These are phyloP conservation scores for Scedosporium minutisporum DNA, from an alignment of 2,329 filamentous ascomycete genomes.

Conservation along the genomic window DNA sequence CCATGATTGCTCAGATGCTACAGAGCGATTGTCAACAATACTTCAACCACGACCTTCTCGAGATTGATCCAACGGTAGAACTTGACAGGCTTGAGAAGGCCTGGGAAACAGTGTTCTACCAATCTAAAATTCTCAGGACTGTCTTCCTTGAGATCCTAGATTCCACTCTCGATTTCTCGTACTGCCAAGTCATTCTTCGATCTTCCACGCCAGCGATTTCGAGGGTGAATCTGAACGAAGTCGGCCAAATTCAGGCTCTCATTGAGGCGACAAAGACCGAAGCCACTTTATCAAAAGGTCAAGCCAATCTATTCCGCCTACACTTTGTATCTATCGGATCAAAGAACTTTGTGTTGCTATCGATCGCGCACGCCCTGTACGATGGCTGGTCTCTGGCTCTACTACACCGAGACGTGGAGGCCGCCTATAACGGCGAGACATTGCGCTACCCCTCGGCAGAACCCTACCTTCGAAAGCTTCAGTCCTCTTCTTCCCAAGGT, in stretches of 20 bases:
- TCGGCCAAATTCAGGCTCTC: conserved; percentile 24
- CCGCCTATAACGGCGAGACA: conserved; percentile 46
- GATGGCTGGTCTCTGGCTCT: conserved; percentile 77
- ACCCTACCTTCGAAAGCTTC: conserved; percentile 31
- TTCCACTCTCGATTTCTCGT: conserved; percentile 39
- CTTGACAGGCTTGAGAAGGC: conserved; percentile 46
- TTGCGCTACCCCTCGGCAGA: conserved; percentile 37
- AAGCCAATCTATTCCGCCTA: conserved; percentile 38
- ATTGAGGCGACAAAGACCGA: conserved; percentile 25
- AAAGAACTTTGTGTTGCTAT: conserved; percentile 46
- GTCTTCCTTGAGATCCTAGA: conserved; percentile 59
- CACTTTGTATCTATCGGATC: conserved; percentile 25
- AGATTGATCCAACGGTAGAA: conserved; percentile 46
- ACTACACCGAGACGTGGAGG: conserved; percentile 59
- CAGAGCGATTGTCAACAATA: conserved; percentile 66
- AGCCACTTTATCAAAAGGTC: conserved; percentile 27
- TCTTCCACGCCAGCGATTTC: conserved; percentile 12
- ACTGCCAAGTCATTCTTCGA: conserved; percentile 38
- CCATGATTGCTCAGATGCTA: conserved; percentile 75
- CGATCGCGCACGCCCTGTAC: conserved; percentile 78
- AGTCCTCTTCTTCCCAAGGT: background rate
- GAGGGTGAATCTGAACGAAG: conserved; percentile 14
- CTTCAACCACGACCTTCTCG: conserved; percentile 74
- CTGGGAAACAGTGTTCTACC: conserved; percentile 49
- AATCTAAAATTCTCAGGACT: conserved; percentile 66